Evolutionary conservation across 768 basidiomycete genomes (phyloP).

Genomic region (Fistulinella prunicolor): DNA sequence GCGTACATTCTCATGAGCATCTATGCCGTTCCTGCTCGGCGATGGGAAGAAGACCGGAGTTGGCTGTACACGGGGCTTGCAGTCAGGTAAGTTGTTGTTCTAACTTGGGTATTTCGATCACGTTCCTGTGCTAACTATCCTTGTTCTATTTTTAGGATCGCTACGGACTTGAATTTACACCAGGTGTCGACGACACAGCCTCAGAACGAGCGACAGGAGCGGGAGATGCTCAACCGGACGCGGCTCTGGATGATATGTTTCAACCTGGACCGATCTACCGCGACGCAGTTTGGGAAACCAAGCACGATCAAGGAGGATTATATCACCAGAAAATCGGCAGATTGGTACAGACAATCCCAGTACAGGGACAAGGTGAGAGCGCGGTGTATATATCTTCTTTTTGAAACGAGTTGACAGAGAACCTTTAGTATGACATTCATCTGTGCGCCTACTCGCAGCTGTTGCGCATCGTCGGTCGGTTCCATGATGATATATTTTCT

Average conservation of each 20-base stretch:
- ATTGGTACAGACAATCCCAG: constrained; percentile 73
- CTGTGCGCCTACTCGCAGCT: constrained; percentile 71
- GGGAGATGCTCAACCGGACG: constrained; percentile 81
- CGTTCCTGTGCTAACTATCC: neutral
- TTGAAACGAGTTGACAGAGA: neutral
- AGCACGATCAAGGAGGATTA: constrained; percentile 85
- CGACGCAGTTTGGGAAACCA: constrained; percentile 88
- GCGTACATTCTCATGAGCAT: constrained; percentile 88
- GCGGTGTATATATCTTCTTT: constrained; percentile 4
- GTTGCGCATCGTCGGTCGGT: constrained; percentile 65
- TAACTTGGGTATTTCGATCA: neutral
- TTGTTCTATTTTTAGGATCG: constrained; percentile 48
- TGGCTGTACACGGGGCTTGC: constrained; percentile 90
- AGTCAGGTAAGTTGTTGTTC: constrained; percentile 48
- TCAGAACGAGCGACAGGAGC: constrained; percentile 70
- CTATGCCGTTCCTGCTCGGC: constrained; percentile 72
- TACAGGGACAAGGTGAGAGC: constrained; percentile 52
- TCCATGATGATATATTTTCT: constrained; percentile 76
- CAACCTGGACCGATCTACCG: constrained; percentile 82
- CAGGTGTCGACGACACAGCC: constrained; percentile 58
- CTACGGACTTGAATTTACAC: constrained; percentile 86
- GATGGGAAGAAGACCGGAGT: constrained; percentile 89
- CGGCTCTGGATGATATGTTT: constrained; percentile 92
- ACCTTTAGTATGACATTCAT: constrained; percentile 64
- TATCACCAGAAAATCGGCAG: constrained; percentile 64